phyloP scores from a whole-genome alignment of 495 filamentous ascomycete species.

The Annulohypoxylon nitens region DNA sequence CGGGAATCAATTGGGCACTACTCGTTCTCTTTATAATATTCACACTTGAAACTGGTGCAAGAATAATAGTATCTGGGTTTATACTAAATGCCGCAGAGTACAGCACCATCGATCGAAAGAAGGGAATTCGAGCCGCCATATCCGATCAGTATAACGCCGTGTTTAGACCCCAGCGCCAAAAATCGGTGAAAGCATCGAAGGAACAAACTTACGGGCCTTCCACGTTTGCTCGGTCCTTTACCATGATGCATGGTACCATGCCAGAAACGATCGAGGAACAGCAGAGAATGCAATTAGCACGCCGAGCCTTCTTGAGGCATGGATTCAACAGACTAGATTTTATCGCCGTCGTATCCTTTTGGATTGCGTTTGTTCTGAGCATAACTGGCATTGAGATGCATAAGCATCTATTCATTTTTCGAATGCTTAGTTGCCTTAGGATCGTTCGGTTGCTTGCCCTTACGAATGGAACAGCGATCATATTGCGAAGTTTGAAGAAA shows the following conservation, averaged over 20 bases:
- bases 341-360: conserved; percentile 94
- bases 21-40: conserved; percentile 91
- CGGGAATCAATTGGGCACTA: conserved; percentile 81
- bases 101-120: conserved; percentile 79
- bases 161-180: conserved; percentile 82
- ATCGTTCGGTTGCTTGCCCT: conserved; percentile 89
- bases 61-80: conserved; percentile 91
- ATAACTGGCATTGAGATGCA: conserved; percentile 73
- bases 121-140: conserved; percentile 79
- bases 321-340: conserved; percentile 97
- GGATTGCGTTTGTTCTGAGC: conserved; percentile 85
- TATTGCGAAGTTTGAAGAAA: conserved; percentile 94
- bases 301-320: conserved; percentile 92
- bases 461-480: conserved; percentile 93
- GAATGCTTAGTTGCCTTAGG: conserved; percentile 94
- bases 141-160: conserved; percentile 79
- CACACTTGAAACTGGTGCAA: conserved; percentile 83
- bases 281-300: conserved; percentile 84
- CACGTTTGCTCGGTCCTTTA: conserved; percentile 87
- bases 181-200: conserved; percentile 65
- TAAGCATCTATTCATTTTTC: conserved; percentile 87
- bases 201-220: conserved; percentile 65
- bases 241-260: conserved; percentile 72
- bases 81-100: conserved; percentile 89
- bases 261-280: conserved; percentile 80